phyloP scores from a whole-genome alignment of 176 grass and related monocot genomes.

The Musa schizocarpa region DNA sequence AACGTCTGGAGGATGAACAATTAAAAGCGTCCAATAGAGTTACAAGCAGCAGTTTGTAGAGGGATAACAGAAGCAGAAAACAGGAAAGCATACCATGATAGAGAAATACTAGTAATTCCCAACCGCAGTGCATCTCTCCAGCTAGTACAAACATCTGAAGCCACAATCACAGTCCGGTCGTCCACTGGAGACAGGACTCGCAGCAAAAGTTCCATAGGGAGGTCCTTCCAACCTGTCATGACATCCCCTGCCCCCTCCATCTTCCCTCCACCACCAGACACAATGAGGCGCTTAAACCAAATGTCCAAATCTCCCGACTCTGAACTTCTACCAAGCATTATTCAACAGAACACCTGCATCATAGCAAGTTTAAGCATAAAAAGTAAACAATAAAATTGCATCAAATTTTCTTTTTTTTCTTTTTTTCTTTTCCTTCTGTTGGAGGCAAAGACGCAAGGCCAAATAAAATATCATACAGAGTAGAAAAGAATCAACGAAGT shows the following conservation, averaged over 20 bases:
- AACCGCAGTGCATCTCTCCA: conserved; percentile 71
- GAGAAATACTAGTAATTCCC: conserved; percentile 55
- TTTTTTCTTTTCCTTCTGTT: neutral
- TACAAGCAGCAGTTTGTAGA: neutral
- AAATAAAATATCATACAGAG: neutral
- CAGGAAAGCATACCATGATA: conserved; percentile 45
- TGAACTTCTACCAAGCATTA: conserved; percentile 36
- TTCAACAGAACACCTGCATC: conserved; percentile 10
- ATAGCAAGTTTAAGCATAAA: too few relatives aligned
- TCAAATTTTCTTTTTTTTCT: neutral
- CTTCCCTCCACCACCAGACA: conserved; percentile 22
- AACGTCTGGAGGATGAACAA: neutral
- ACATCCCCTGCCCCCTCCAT: conserved; percentile 17
- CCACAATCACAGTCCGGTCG: conserved; percentile 52
- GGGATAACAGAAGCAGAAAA: neutral
- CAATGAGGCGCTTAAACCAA: conserved; percentile 47
- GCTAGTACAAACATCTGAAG: conserved; percentile 71
- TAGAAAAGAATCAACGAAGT: neutral
- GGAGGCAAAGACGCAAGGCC: neutral
- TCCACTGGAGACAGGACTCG: conserved; percentile 49
- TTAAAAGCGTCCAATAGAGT: neutral
- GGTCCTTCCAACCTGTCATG: conserved; percentile 81
- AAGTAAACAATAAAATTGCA: neutral
- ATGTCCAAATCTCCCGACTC: conserved; percentile 33
- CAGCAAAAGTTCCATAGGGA: conserved; percentile 82